Percentiles rank a stretch among this genome's conserved stretches.
Conservation (phyloP, 1,284 basidiomycete species). For the Ganoderma boninense region DNA sequence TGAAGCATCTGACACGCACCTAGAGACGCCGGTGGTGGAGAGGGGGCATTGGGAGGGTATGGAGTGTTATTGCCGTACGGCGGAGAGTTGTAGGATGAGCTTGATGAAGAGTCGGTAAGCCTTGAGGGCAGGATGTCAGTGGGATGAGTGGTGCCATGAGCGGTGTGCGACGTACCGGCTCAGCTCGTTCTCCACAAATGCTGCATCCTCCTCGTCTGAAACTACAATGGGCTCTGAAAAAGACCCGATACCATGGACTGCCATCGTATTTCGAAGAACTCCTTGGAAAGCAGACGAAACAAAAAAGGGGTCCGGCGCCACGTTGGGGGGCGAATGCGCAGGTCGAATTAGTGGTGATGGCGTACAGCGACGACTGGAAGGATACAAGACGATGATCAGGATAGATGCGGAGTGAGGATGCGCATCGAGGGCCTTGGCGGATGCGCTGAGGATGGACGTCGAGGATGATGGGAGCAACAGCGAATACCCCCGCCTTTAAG, state of each 20-base stretch:
- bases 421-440: background rate
- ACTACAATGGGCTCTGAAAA: conserved; percentile 49
- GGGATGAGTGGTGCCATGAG: background rate
- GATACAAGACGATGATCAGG: background rate
- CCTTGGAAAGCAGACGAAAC: background rate
- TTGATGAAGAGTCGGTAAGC: conserved; percentile 24
- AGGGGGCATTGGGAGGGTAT: background rate
- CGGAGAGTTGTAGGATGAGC: conserved; percentile 17
- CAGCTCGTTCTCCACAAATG: conserved; percentile 39
- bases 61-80: conserved; percentile 3
- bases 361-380: background rate
- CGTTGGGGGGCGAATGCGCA: background rate
- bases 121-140: conserved; percentile 2
- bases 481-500: background rate
- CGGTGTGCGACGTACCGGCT: conserved; percentile 20
- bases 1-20: background rate
- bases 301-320: background rate
- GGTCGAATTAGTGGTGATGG: background rate
- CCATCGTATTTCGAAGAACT: conserved; percentile 21
- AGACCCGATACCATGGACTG: conserved; percentile 38
- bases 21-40: background rate
- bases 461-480: conserved; percentile 3
- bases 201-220: conserved; percentile 52
- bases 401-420: background rate
- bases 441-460: background rate